These are phyloP conservation scores for Gloeophyllum trabeum DNA, from an alignment of 768 basidiomycete genomes.

Conservation along the genomic window DNA sequence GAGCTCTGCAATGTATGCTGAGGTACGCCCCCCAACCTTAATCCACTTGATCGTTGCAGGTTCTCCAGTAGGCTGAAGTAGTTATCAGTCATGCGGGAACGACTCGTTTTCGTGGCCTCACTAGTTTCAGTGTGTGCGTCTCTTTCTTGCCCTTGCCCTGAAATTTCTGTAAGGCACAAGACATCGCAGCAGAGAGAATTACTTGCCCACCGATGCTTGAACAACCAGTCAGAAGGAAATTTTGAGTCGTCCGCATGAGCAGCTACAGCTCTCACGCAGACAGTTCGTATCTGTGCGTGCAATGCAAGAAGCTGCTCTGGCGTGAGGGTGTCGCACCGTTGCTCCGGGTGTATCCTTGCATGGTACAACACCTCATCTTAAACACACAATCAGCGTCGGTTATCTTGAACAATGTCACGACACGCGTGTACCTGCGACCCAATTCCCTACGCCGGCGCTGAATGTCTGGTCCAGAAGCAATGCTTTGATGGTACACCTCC, in stretches of 20 bases:
- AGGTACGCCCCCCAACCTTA: slow-evolving; percentile 69
- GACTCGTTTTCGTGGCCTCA: slow-evolving; percentile 11
- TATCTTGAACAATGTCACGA: neutral
- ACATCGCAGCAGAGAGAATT: neutral
- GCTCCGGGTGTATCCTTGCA: slow-evolving; percentile 61
- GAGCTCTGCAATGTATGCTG: slow-evolving; percentile 57
- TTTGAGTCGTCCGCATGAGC: slow-evolving; percentile 58
- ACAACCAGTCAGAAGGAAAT: slow-evolving; percentile 62
- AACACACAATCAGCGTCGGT: neutral
- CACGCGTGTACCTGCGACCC: slow-evolving; percentile 55
- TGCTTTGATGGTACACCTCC: slow-evolving; percentile 59
- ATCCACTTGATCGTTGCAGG: slow-evolving; percentile 67
- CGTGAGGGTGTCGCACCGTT: slow-evolving; percentile 44
- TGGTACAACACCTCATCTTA: slow-evolving; percentile 71
- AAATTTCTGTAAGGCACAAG: slow-evolving; percentile 9
- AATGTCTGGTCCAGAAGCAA: slow-evolving; percentile 74
- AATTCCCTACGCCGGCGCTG: slow-evolving; percentile 75
- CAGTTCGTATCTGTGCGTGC: slow-evolving; percentile 38
- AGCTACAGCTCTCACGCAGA: slow-evolving; percentile 51
- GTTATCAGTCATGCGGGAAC: neutral
- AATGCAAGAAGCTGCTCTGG: slow-evolving; percentile 35
- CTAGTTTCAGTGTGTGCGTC: slow-evolving; percentile 35
- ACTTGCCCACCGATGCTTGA: slow-evolving; percentile 57
- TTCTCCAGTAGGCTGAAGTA: slow-evolving; percentile 46
- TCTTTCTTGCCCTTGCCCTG: slow-evolving; percentile 51